Conservation (phyloP, 352 stramenopile genomes). For the Thalassiosira exigua region DNA sequence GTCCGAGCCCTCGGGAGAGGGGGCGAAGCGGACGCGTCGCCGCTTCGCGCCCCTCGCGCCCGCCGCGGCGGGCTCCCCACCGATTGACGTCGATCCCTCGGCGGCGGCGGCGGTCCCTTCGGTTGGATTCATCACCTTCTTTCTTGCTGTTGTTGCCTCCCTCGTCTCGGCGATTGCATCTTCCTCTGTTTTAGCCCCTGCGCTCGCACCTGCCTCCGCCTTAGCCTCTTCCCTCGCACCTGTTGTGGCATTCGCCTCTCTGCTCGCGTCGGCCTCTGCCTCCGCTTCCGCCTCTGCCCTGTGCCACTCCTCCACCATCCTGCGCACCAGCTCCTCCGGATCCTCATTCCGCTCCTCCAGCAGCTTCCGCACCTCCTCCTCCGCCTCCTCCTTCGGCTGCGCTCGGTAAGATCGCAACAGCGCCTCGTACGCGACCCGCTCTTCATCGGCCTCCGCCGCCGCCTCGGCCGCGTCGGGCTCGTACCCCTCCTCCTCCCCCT, state of each 20-base stretch:
- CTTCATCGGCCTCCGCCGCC: conserved; percentile 41
- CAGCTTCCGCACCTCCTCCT: conserved; percentile 71
- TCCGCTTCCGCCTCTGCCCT: conserved; percentile 14
- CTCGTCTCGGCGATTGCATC: too few species aligned
- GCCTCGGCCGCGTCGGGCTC: conserved; percentile 52
- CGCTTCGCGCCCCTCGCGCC: conserved; percentile 45
- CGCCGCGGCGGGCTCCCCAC: conserved; percentile 20
- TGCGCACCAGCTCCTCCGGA: conserved; percentile 65
- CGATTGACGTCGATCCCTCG: too few species aligned
- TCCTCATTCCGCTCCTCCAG: conserved; percentile 75
- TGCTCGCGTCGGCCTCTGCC: conserved; percentile 1
- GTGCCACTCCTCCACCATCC: conserved; percentile 51
- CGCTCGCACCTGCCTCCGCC: conserved; percentile 60
- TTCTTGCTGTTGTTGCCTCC: too few species aligned
- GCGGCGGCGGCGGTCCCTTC: too few species aligned
- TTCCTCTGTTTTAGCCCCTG: too few species aligned
- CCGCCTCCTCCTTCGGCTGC: conserved; percentile 23
- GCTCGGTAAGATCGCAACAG: conserved; percentile 28
- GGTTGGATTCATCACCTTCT: too few species aligned
- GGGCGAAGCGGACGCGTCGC: conserved; percentile 65
- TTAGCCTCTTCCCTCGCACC: too few species aligned
- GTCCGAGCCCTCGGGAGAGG: conserved; percentile 64
- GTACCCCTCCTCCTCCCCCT: conserved; percentile 26
- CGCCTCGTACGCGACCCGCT: conserved; percentile 32
- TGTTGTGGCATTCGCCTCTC: too few species aligned